phyloP scores from a whole-genome alignment of 495 filamentous ascomycete genomes.

The Melanomma pulvis-pyrius region DNA sequence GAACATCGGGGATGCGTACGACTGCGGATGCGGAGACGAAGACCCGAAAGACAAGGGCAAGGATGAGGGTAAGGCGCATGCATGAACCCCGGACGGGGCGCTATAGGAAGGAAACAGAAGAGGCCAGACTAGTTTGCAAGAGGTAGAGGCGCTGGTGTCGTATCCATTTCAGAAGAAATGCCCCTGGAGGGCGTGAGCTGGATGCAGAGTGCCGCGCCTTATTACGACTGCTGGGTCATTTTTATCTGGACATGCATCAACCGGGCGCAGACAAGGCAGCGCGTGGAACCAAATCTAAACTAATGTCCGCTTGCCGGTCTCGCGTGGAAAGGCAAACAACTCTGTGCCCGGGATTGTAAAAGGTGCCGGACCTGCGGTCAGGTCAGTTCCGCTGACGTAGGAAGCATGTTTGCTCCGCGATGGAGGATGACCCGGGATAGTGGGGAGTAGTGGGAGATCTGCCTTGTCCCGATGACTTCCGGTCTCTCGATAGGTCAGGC shows the following conservation, averaged over 20 bases:
- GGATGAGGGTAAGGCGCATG: slow-evolving; percentile 15
- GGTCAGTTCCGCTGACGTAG: slow-evolving; percentile 15
- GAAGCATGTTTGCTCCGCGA: not conserved
- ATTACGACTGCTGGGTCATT: not conserved
- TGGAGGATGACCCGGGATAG: slow-evolving; percentile 4
- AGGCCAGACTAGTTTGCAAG: slow-evolving; percentile 13
- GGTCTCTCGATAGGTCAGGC: slow-evolving; percentile 15
- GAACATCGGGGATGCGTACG: slow-evolving; percentile 88
- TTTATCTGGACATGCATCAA: not conserved
- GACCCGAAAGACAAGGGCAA: slow-evolving; percentile 47
- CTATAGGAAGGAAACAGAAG: slow-evolving; percentile 19
- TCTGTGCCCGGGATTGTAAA: not conserved
- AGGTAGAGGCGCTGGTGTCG: slow-evolving; percentile 19
- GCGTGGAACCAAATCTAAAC: not conserved
- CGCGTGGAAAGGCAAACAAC: not conserved
- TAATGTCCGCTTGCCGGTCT: not conserved
- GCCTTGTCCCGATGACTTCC: slow-evolving; percentile 32
- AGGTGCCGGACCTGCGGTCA: not conserved
- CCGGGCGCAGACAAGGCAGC: not conserved
- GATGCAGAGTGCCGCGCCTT: not conserved
- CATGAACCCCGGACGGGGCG: slow-evolving; percentile 21
- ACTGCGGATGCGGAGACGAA: slow-evolving; percentile 91
- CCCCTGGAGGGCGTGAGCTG: not conserved
- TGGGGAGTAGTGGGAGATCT: slow-evolving; percentile 23
- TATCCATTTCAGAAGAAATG: not conserved